A percentile compares a stretch with the other conserved stretches of the same genome.
These are phyloP conservation scores for Babjeviella inositovora DNA, from an alignment of 805 yeast genomes.

Conservation along the genomic window DNA sequence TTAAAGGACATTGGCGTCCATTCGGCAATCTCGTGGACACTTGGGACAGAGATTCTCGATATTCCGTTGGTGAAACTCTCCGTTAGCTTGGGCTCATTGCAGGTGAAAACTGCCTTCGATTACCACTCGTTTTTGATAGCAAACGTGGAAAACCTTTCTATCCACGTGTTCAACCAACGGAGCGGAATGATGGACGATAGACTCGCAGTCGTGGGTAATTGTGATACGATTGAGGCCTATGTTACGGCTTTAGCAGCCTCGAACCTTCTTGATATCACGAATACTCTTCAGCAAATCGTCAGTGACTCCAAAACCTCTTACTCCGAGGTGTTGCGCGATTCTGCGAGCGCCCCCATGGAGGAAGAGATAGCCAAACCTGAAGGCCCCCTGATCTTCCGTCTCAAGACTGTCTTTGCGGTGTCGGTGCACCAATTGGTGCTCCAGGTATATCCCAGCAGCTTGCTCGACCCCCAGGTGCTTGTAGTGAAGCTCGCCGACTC, in stretches of 20 bases:
- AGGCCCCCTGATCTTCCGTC: no score
- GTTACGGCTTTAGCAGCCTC: constrained; percentile 80
- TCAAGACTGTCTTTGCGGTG: constrained; percentile 57
- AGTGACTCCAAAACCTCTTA: constrained; percentile 64
- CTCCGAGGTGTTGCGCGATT: constrained; percentile 56
- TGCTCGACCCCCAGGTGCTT: constrained; percentile 64
- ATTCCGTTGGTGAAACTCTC: constrained; percentile 57
- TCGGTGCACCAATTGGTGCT: constrained; percentile 35
- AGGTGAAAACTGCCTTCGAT: constrained; percentile 59
- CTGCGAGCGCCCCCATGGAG: constrained; percentile 13
- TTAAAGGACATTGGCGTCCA: constrained; percentile 33
- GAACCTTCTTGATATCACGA: constrained; percentile 61
- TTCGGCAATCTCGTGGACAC: constrained; percentile 61
- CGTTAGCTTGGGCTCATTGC: constrained; percentile 36
- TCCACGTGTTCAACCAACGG: constrained; percentile 57
- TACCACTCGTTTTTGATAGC: constrained; percentile 71
- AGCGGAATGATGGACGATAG: constrained; percentile 40
- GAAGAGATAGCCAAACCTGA: constrained; percentile 10
- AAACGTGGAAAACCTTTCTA: constrained; percentile 23
- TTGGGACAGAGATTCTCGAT: constrained; percentile 20
- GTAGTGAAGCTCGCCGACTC: constrained; percentile 40
- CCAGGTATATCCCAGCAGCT: constrained; percentile 71
- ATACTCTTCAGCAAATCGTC: constrained; percentile 52
- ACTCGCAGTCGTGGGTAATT: constrained; percentile 30
- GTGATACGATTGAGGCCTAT: constrained; percentile 40